Conservation (phyloP, 805 yeast species). For the Saccharomyces mikatae region DNA sequence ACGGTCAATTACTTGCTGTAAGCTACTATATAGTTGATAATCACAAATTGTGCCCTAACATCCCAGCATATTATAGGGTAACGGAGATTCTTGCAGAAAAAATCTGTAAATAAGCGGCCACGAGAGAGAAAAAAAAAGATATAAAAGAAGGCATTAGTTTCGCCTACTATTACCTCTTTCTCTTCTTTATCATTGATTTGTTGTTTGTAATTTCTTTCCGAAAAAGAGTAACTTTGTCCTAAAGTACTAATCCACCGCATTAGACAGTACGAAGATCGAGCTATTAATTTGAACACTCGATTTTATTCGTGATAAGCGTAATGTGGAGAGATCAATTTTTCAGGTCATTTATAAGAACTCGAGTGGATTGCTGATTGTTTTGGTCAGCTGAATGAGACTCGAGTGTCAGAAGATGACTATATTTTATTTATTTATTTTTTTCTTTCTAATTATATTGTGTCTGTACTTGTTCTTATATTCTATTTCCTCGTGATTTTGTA, state of each 20-base stretch:
- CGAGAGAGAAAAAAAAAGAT: background rate
- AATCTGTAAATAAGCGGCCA: background rate
- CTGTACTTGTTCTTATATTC: background rate
- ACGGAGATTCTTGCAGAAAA: background rate
- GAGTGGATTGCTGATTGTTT: constrained; percentile 20
- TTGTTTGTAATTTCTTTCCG: constrained; percentile 16
- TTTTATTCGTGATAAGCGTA: constrained; percentile 28
- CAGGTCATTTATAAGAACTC: constrained; percentile 29
- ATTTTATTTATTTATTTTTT: constrained; percentile 5
- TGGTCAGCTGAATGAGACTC: constrained; percentile 20
- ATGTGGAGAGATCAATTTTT: constrained; percentile 23
- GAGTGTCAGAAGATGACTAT: constrained; percentile 32
- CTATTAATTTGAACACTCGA: constrained; percentile 11
- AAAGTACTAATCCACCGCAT: constrained; percentile 51
- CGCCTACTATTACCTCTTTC: background rate
- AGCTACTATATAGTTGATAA: background rate
- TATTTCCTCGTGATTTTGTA: constrained; percentile 11
- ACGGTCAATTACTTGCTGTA: background rate
- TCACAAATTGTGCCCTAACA: background rate
- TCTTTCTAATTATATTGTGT: background rate
- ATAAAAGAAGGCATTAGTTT: background rate
- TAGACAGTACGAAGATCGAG: constrained; percentile 51
- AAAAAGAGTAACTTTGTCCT: constrained; percentile 48
- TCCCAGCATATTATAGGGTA: background rate
- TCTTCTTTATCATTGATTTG: constrained; percentile 10